Evolutionary conservation across 495 filamentous ascomycete species (phyloP).

Genomic region (Penicillium roqueforti): DNA sequence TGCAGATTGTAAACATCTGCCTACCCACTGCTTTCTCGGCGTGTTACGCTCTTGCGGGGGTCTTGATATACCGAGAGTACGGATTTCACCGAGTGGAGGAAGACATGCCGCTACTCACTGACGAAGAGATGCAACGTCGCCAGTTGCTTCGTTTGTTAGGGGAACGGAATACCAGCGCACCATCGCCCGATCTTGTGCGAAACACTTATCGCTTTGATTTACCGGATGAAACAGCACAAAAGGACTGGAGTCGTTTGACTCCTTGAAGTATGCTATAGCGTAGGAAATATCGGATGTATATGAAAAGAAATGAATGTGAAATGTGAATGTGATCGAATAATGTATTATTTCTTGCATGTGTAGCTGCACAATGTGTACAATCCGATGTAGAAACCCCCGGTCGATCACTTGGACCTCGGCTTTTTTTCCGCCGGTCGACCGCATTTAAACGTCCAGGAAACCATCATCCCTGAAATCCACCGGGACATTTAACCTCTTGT

Average conservation of each 20-base stretch:
- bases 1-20: constrained; percentile 23
- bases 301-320: neutral
- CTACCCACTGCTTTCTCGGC: constrained; percentile 25
- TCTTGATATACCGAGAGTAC: constrained; percentile 24
- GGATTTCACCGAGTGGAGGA: constrained; percentile 9
- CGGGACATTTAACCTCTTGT: neutral
- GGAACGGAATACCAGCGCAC: constrained; percentile 15
- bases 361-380: neutral
- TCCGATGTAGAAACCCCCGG: neutral
- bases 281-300: neutral
- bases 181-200: constrained; percentile 21
- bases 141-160: constrained; percentile 34
- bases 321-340: neutral
- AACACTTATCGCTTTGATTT: constrained; percentile 36
- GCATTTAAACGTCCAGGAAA: constrained; percentile 12
- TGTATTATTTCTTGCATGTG: neutral
- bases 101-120: constrained; percentile 25
- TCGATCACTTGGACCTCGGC: constrained; percentile 25
- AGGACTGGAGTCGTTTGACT: neutral
- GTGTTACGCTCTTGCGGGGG: constrained; percentile 25
- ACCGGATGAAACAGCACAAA: constrained; percentile 15
- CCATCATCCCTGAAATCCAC: constrained; percentile 7
- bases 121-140: constrained; percentile 38
- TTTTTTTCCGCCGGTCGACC: constrained; percentile 1
- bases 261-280: too few species aligned